These are phyloP conservation scores for Jaminaea rosea DNA, from an alignment of 1,284 basidiomycete genomes.

Conservation along the genomic window DNA sequence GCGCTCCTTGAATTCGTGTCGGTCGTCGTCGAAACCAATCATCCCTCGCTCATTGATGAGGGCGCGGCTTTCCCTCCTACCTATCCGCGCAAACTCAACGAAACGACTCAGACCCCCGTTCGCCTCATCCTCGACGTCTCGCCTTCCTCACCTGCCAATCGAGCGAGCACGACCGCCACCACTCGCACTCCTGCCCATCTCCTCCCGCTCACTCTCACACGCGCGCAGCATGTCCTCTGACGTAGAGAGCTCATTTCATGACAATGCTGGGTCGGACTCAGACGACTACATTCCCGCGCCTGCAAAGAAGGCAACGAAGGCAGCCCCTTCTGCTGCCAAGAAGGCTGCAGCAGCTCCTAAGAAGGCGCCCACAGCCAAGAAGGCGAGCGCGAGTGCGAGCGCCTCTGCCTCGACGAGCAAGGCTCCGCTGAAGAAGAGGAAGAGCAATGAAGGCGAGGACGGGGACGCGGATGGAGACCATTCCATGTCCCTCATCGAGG, in stretches of 20 bases:
- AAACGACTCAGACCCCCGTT: too few relatives aligned
- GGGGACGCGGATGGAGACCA: conserved; percentile 50
- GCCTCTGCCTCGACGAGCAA: conserved; percentile 64
- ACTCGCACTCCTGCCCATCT: too few relatives aligned
- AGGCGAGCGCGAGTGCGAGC: too few relatives aligned
- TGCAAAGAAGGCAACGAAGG: conserved; percentile 49
- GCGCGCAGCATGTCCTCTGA: not conserved
- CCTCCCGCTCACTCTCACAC: too few relatives aligned
- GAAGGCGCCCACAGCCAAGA: conserved; percentile 13
- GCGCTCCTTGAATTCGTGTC: too few relatives aligned
- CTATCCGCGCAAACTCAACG: too few relatives aligned
- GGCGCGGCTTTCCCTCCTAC: too few relatives aligned
- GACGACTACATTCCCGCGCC: not conserved
- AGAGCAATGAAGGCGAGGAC: conserved; percentile 49
- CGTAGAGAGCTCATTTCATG: not conserved
- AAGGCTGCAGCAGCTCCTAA: conserved; percentile 51
- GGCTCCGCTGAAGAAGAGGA: conserved; percentile 57
- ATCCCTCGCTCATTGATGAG: too few relatives aligned
- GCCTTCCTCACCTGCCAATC: too few relatives aligned
- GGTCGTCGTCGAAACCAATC: too few relatives aligned
- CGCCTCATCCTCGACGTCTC: too few relatives aligned
- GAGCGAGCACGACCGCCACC: too few relatives aligned
- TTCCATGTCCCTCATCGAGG: conserved; percentile 35
- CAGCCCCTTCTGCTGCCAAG: conserved; percentile 40
- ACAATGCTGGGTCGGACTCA: not conserved